phyloP scores from a whole-genome alignment of 2,329 filamentous ascomycete species.

The Phialophora macrospora region DNA sequence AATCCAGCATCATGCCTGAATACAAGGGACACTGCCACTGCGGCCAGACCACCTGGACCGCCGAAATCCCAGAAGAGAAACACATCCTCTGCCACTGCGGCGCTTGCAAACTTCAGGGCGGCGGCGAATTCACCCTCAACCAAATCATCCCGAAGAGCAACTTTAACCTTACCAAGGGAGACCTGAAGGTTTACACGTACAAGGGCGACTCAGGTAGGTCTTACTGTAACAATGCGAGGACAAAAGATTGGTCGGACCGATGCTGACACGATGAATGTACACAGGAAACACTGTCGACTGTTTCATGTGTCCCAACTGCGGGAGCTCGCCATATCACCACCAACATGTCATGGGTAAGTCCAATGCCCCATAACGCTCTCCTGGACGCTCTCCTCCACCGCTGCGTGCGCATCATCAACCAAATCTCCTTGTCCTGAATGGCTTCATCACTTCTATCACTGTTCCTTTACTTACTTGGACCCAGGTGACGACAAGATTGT shows the following conservation, averaged over 20 bases:
- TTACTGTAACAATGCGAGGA: not conserved
- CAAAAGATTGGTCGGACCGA: not conserved
- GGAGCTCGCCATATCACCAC: constrained; percentile 61
- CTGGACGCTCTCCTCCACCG: not conserved
- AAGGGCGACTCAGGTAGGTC: constrained; percentile 58
- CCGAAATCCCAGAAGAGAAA: constrained; percentile 54
- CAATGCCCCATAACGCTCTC: not conserved
- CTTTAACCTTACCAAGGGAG: constrained; percentile 59
- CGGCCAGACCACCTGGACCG: constrained; percentile 59
- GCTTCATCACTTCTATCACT: not conserved
- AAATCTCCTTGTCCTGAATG: not conserved
- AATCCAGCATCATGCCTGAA: constrained; percentile 24
- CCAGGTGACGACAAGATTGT: constrained; percentile 54
- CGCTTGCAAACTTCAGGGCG: constrained; percentile 61
- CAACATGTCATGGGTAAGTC: constrained; percentile 54
- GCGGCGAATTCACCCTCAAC: constrained; percentile 59
- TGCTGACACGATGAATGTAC: not conserved
- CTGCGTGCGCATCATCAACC: not conserved
- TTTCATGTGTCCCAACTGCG: constrained; percentile 64
- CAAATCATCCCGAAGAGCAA: constrained; percentile 57
- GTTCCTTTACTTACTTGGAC: not conserved
- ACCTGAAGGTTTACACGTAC: constrained; percentile 60
- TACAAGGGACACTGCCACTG: constrained; percentile 62
- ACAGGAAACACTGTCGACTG: constrained; percentile 60
- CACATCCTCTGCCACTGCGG: constrained; percentile 59